Evolutionary conservation across 495 filamentous ascomycete species (phyloP), one percentile per base, ranked within the genome.

Genomic region (Pyrenula aspistea): DNA sequence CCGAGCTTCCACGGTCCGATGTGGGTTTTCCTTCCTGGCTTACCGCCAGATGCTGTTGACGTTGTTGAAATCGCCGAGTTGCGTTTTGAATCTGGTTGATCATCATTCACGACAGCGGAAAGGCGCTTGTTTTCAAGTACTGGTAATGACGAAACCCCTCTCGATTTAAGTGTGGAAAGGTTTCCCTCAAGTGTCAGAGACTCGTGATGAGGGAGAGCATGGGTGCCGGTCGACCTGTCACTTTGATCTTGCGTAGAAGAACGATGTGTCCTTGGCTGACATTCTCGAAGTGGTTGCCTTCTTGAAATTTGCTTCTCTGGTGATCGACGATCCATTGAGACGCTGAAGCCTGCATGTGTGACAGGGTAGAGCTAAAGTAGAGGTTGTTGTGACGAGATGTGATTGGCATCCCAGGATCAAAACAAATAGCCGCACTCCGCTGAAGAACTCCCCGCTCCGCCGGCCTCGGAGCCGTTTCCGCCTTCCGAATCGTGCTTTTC

Each of bases 1-100:
- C 93, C 93, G 19, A 98, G 71, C 53, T 88, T 78, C 94, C 94
- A 98, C 62, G 92, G 91, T 1, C 91, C 91, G 12, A 87, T 85
- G 60, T 86, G 83, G 10, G 83, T 87, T 66, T 95, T 95, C 51
- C 83, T 72, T 54, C 81, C 78, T 24, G 79, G 73, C 60, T 80
- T 79, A 42, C 8, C 31, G 25, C 76, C 64, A 12, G 83, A 85
- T 2, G 78, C 65, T 53, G 82, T 84, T 0, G 87, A 90, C 0
- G 76, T 71, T 2, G 82, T 83, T 0, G 89, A 92, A 15, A 87
- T 73, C 51, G 86, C 80, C 0, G 90, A 93, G 59, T 84, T 78
- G 31, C 89, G 80, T 22, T 87, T 85, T 3, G 78, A 74, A 21
- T 80, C 74, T 12, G 64, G 65, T 47, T 71, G 69, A 10, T 76